Base-by-base conservation (phyloP, 139 green algal species). In the Diplosphaera chodatii region DNA sequence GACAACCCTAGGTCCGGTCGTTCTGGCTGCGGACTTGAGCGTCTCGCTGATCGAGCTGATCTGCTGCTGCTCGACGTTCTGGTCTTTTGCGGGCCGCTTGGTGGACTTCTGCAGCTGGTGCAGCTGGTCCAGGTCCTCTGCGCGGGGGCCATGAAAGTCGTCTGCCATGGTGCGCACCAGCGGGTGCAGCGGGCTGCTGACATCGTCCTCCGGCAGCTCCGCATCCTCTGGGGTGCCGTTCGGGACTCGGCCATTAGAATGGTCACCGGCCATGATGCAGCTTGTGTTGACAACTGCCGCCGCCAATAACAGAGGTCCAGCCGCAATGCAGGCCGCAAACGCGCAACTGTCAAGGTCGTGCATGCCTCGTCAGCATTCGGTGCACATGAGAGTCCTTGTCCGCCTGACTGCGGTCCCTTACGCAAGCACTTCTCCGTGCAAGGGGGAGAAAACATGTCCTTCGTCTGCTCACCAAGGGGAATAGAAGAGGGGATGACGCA, bases 41-140 rank as follows among this genome's bases (percentile, higher is more conserved):
- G 75, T 80, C 65, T 80, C 75, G 28, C 64, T 73, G 32, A 80
- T 55, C 23, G 75, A 80, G 34, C 68, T 59, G 29, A 76, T 63
- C 22, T 72, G 64, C 27, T 70, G 65, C 68, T 72, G 41, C 28
- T 72, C 48, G 13, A 59, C 4, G 1, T 32, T 41, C 59, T 75
- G 37, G 59, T 79, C 74, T 55, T 32, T 28, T 48, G 31, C 18
- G 3, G 33, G 41, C 4, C 34, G 71, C 40, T 77, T 81, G 13
- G 71, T 77, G 20, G 62, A 66, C 41, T 77, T 81, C 34, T 81
- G 76, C 67, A 81, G 68, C 21, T 68, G 67, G 22, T 75, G 71
- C 63, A 81, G 65, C 33, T 81, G 59, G 18, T 68, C 41, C 67
- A 75, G 30, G 63, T 81, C 67, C 40, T 72, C 67, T 8, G 76